Evolutionary conservation across 495 filamentous ascomycete genomes (phyloP).

Genomic region (Durotheca rogersii): DNA sequence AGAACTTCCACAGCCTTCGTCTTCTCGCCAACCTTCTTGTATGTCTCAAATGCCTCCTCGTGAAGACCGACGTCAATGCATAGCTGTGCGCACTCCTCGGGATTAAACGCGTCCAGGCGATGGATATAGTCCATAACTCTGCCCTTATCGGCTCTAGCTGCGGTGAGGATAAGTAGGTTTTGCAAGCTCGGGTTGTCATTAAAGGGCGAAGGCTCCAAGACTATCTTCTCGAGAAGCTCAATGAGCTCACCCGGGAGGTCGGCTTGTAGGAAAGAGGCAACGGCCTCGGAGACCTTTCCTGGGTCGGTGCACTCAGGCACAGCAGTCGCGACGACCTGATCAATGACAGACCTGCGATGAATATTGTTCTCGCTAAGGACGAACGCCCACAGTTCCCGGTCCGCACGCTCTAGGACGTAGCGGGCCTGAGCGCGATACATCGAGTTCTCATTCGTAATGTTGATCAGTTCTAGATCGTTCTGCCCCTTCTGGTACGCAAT

Average conservation of each 20-base stretch:
- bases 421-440: conserved; percentile 98
- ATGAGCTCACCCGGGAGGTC: conserved; percentile 95
- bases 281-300: conserved; percentile 91
- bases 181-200: conserved; percentile 96
- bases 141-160: conserved; percentile 92
- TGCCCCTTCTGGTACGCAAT: conserved; percentile 96
- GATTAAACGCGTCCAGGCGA: conserved; percentile 80
- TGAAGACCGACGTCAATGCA: conserved; percentile 93
- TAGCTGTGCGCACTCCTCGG: conserved; percentile 87
- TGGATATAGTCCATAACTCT: conserved; percentile 98
- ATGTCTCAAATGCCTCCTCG: conserved; percentile 98
- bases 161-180: conserved; percentile 95
- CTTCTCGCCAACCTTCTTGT: conserved; percentile 94
- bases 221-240: conserved; percentile 98
- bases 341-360: conserved; percentile 87
- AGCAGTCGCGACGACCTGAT: conserved; percentile 95
- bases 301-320: conserved; percentile 94
- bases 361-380: conserved; percentile 94
- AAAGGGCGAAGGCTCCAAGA: conserved; percentile 94
- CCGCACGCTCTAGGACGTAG: conserved; percentile 88
- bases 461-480: conserved; percentile 96
- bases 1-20: conserved; percentile 85
- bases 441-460: conserved; percentile 96
- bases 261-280: conserved; percentile 84
- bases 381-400: conserved; percentile 89